phyloP scores from a whole-genome alignment of 2,329 filamentous ascomycete genomes.

The Chaetomium globosum region DNA sequence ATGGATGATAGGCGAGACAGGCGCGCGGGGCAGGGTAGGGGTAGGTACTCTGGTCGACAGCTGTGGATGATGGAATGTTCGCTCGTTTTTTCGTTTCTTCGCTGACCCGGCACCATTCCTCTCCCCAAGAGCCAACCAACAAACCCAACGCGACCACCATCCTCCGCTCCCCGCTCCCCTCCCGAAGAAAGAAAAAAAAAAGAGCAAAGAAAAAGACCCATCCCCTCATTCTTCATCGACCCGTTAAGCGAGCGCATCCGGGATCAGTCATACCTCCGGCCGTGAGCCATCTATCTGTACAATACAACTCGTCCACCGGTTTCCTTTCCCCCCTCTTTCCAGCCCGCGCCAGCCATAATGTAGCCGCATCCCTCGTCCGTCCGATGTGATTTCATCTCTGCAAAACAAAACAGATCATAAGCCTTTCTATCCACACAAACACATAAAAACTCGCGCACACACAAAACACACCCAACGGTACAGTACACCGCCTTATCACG shows the following conservation, averaged over 20 bases:
- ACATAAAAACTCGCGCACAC: no score
- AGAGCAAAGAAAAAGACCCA: not conserved
- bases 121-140: not conserved
- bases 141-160: not conserved
- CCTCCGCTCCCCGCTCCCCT: no score
- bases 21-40: not conserved
- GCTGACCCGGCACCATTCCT: no score
- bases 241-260: not conserved
- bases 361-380: not conserved
- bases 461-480: not conserved
- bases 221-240: slow-evolving; percentile 5
- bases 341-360: not conserved
- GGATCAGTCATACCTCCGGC: not conserved
- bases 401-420: slow-evolving; percentile 1
- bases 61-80: not conserved
- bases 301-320: not conserved
- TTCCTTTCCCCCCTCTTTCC: not conserved
- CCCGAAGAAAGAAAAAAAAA: not conserved
- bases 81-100: not conserved
- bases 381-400: slow-evolving; percentile 9
- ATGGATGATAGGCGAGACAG: not conserved
- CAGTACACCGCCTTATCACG: slow-evolving; percentile 5
- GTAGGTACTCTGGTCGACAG: not conserved
- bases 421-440: not conserved
- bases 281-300: slow-evolving; percentile 18